phyloP scores from a whole-genome alignment of 768 basidiomycete genomes.

The Rhodotorula sphaerocarpa region DNA sequence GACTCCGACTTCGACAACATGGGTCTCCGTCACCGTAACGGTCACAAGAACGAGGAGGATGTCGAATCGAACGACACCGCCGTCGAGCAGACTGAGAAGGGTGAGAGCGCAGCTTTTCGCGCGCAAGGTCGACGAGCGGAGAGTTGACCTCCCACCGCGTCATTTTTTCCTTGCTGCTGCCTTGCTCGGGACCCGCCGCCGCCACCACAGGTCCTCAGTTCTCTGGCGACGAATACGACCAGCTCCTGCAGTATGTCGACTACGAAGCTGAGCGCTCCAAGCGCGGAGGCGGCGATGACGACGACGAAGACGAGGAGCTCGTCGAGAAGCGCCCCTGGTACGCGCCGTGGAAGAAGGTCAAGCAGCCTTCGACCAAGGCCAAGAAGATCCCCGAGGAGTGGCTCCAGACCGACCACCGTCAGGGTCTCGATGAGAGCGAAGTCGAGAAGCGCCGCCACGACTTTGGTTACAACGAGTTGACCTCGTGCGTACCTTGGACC shows the following conservation, averaged over 20 bases:
- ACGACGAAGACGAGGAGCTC: slow-evolving; percentile 43
- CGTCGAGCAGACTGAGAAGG: neutral
- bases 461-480: slow-evolving; percentile 49
- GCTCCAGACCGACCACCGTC: slow-evolving; percentile 46
- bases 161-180: too few species aligned
- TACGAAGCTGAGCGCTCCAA: slow-evolving; percentile 41
- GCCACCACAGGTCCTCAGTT: neutral
- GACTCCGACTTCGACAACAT: too few species aligned
- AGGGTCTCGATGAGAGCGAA: slow-evolving; percentile 45
- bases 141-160: too few species aligned
- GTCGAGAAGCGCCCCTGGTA: slow-evolving; percentile 47
- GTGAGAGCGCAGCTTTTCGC: neutral
- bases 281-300: slow-evolving; percentile 38
- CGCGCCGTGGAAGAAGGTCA: slow-evolving; percentile 48
- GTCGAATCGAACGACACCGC: slow-evolving; percentile 1
- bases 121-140: too few species aligned
- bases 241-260: slow-evolving; percentile 44
- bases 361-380: slow-evolving; percentile 30
- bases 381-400: slow-evolving; percentile 43
- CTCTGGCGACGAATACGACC: slow-evolving; percentile 46
- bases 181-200: neutral
- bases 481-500: slow-evolving; percentile 40
- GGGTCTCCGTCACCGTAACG: slow-evolving; percentile 8
- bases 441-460: slow-evolving; percentile 42
- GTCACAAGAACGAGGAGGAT: neutral